These are phyloP conservation scores for Pythium biforme DNA, from an alignment of 352 stramenopile genomes.

Conservation along the genomic window DNA sequence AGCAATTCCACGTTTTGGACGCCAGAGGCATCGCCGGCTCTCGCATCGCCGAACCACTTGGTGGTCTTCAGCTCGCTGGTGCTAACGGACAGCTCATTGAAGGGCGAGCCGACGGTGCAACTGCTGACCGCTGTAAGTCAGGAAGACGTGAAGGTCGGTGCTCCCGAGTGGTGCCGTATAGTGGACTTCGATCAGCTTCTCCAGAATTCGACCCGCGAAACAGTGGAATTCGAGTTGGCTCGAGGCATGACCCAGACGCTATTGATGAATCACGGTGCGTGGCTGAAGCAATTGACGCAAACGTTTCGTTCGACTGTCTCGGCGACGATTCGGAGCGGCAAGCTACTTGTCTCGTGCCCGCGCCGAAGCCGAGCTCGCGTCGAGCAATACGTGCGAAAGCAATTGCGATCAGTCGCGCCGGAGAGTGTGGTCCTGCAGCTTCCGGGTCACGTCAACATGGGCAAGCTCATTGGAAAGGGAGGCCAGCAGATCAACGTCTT, in stretches of 20 bases:
- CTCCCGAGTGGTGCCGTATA: constrained; percentile 19
- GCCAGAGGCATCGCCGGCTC: neutral
- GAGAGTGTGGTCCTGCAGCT: constrained; percentile 18
- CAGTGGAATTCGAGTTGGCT: constrained; percentile 4
- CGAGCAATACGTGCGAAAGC: constrained; percentile 7
- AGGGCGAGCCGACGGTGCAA: constrained; percentile 11
- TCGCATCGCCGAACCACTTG: neutral
- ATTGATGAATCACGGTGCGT: constrained; percentile 7
- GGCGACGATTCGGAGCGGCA: constrained; percentile 4
- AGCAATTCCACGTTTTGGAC: constrained; percentile 10
- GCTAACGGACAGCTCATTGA: constrained; percentile 11
- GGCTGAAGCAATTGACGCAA: constrained; percentile 8
- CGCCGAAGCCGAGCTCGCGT: constrained; percentile 1
- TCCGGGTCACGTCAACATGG: constrained; percentile 16
- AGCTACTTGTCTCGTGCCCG: constrained; percentile 12
- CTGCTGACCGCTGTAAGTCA: constrained; percentile 11
- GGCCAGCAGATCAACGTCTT: constrained; percentile 11
- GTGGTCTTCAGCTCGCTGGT: constrained; percentile 22
- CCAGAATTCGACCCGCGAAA: constrained; percentile 10
- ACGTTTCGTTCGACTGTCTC: constrained; percentile 1
- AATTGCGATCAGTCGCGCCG: neutral
- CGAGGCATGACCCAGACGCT: neutral
- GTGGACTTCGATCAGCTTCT: constrained; percentile 19
- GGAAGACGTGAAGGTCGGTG: constrained; percentile 16
- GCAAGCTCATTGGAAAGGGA: constrained; percentile 21